phyloP scores from a whole-genome alignment of 129 eudicot genomes.

The Chrysanthemum seticuspe region DNA sequence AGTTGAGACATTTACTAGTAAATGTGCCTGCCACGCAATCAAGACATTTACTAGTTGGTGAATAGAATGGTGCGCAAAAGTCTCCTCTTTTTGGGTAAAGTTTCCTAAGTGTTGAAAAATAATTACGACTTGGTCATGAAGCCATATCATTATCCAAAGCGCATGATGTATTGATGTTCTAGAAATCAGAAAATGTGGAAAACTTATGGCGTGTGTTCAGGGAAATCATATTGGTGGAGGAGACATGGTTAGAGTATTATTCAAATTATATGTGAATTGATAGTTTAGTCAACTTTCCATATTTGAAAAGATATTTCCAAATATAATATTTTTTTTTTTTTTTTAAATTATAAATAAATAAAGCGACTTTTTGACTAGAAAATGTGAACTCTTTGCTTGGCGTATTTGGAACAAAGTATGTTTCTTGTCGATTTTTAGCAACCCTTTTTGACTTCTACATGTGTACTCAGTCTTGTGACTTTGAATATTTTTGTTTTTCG shows the following conservation, averaged over 20 bases:
- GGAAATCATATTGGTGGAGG: background rate
- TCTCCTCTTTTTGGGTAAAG: background rate
- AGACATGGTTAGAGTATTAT: background rate
- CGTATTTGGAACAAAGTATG: background rate
- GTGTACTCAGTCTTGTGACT: background rate
- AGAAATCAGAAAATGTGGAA: background rate
- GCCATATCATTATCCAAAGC: background rate
- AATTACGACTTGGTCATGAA: background rate
- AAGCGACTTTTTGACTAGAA: background rate
- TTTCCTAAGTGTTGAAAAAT: background rate
- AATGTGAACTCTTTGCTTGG: background rate
- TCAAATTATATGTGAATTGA: background rate
- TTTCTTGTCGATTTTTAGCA: background rate
- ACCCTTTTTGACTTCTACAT: background rate
- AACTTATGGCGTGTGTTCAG: background rate
- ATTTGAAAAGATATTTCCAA: background rate
- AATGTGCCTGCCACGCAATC: no score
- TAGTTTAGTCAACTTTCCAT: background rate
- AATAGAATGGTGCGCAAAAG: background rate
- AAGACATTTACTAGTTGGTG: background rate
- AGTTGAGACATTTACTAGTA: background rate
- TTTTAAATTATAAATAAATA: background rate
- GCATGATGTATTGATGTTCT: background rate
- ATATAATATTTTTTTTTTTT: no score
- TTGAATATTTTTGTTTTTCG: background rate